Evolutionary conservation across 2,329 filamentous ascomycete species (phyloP), one percentile per base, ranked within the genome.

Genomic region (Aspergillus proliferans): DNA sequence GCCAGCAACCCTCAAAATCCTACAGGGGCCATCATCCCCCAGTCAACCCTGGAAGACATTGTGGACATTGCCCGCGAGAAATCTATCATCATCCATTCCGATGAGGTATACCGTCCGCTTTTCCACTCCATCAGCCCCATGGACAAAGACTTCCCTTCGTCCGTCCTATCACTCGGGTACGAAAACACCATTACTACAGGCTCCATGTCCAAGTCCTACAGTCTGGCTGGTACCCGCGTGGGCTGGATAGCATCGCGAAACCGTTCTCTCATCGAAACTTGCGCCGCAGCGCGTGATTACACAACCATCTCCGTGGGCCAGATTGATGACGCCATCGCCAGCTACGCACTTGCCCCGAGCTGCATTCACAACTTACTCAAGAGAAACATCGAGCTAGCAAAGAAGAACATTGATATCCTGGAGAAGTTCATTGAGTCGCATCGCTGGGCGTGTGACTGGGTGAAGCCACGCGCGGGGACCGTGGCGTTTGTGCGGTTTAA

Each of bases 231-330:
- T 2, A 84, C 94, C 52, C 83, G 89, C 1, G 70, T 91, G 1
- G 90, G 90, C 28, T 96, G 90, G 90, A 77, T 92, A 50, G 87
- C 86, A 3, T 85, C 84, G 12, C 81, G 81, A 22, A 80, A 82
- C 65, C 62, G 65, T 4, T 70, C 72, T 0, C 76, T 94, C 48
- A 77, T 92, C 47, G 78, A 83, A 45, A 73, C 76, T 12, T 76
- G 87, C 53, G 82, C 84, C 9, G 69, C 73, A 12, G 83, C 84
- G 1, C 77, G 88, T 38, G 85, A 93, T 66, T 94, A 93, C 72
- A 94, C 88, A 3, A 90, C 87, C 22, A 94, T 94, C 59, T 87
- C 85, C 36, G 88, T 94, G 0, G 87, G 86, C n/a, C 82, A 85
- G 61, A 72, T 95, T 6, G 88, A 94, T 64, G 88, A 95, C 64